These are phyloP conservation scores for Quercus glauca DNA, from an alignment of 306 rosid genomes.

Conservation along the genomic window DNA sequence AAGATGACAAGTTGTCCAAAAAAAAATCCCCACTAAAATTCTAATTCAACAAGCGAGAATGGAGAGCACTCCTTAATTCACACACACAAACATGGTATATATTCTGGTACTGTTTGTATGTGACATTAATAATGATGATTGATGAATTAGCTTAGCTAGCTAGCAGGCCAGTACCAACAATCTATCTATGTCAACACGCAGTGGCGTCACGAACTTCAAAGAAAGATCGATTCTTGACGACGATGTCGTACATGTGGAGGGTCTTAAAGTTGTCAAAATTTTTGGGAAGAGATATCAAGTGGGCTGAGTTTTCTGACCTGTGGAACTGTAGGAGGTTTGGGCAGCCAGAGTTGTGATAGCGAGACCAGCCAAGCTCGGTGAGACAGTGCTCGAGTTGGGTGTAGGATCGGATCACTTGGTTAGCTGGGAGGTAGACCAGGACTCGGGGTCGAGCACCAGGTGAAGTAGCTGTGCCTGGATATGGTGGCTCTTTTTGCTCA, in stretches of 20 bases:
- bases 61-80: background rate
- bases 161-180: too few species aligned
- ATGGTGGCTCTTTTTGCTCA: slow-evolving; percentile 49
- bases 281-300: slow-evolving; percentile 68
- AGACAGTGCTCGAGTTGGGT: slow-evolving; percentile 67
- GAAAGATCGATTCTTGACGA: slow-evolving; percentile 64
- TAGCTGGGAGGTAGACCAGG: slow-evolving; percentile 61
- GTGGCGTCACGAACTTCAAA: slow-evolving; percentile 70
- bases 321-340: slow-evolving; percentile 71
- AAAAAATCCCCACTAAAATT: background rate
- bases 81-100: background rate
- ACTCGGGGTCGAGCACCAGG: slow-evolving; percentile 84
- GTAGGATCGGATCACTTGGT: slow-evolving; percentile 59
- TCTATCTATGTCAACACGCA: background rate
- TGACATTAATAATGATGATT: too few species aligned
- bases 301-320: slow-evolving; percentile 53
- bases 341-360: slow-evolving; percentile 37
- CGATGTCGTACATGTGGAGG: slow-evolving; percentile 76
- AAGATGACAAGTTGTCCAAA: background rate
- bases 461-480: slow-evolving; percentile 66
- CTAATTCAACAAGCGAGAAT: background rate
- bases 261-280: slow-evolving; percentile 46
- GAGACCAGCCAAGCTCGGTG: slow-evolving; percentile 77
- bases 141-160: too few species aligned
- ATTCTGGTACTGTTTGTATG: background rate